These are phyloP conservation scores for Cutaneotrichosporon arboriforme DNA, from an alignment of 1,284 basidiomycete species.

Conservation along the genomic window DNA sequence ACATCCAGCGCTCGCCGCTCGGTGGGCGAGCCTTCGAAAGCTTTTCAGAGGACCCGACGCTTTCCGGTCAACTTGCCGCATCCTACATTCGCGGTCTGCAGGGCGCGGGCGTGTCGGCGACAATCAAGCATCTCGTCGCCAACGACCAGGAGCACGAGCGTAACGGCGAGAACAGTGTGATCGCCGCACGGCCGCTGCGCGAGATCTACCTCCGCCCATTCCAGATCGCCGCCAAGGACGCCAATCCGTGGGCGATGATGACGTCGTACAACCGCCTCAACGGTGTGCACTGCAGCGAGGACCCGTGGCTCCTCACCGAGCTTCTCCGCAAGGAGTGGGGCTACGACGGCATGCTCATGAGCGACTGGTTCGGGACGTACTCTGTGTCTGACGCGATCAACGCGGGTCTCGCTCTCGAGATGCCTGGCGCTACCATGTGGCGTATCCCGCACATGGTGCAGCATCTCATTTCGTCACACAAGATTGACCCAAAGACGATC, in stretches of 20 bases:
- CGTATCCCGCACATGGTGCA: slow-evolving; percentile 48
- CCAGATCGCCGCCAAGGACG: slow-evolving; percentile 68
- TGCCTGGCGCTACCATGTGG: slow-evolving; percentile 26
- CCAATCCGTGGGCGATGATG: slow-evolving; percentile 46
- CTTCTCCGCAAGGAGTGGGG: slow-evolving; percentile 58
- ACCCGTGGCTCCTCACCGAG: slow-evolving; percentile 52
- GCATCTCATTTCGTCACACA: slow-evolving; percentile 58
- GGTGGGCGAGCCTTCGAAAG: slow-evolving; percentile 59
- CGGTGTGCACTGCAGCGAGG: slow-evolving; percentile 68
- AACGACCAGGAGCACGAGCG: slow-evolving; percentile 46
- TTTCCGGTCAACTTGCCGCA: slow-evolving; percentile 64
- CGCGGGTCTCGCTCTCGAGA: slow-evolving; percentile 59
- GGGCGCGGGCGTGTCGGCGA: slow-evolving; percentile 60
- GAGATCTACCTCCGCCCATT: slow-evolving; percentile 74
- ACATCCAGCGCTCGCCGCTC: slow-evolving; percentile 70
- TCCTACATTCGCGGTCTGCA: slow-evolving; percentile 71
- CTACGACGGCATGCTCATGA: slow-evolving; percentile 64
- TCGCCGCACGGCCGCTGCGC: slow-evolving; percentile 57
- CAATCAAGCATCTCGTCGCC: slow-evolving; percentile 45
- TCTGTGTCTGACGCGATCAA: slow-evolving; percentile 61
- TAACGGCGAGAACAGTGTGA: slow-evolving; percentile 26
- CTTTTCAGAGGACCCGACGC: slow-evolving; percentile 72
- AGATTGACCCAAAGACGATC: slow-evolving; percentile 41
- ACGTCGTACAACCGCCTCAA: slow-evolving; percentile 55
- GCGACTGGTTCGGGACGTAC: slow-evolving; percentile 57